A percentile compares a stretch with the other conserved stretches of the same genome.
These are phyloP conservation scores for Talaromyces islandicus DNA, from an alignment of 2,329 filamentous ascomycete genomes.

Conservation along the genomic window DNA sequence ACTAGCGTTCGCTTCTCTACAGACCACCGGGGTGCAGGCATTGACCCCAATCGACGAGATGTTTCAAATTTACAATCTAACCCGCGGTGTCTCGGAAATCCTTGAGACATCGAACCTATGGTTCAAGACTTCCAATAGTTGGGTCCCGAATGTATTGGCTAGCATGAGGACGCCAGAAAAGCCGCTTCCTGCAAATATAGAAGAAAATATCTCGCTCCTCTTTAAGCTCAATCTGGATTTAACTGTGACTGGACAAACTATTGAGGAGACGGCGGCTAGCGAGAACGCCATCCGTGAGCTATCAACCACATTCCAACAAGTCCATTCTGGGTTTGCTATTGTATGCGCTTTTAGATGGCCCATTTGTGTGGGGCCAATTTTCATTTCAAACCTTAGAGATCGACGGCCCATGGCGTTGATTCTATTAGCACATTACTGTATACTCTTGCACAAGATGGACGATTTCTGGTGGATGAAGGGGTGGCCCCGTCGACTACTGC, in stretches of 20 bases:
- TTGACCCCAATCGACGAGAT: conserved; percentile 19
- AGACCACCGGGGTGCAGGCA: conserved; percentile 12
- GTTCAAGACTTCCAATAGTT: conserved; percentile 14
- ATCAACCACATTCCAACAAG: conserved; percentile 16
- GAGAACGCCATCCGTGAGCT: conserved; percentile 18
- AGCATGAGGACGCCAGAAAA: conserved; percentile 8
- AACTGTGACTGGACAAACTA: conserved; percentile 12
- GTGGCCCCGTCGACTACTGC: conserved; percentile 61
- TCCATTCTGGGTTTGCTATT: conserved; percentile 13
- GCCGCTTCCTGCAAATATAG: conserved; percentile 15
- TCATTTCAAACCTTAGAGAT: conserved; percentile 56
- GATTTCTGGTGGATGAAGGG: conserved; percentile 63
- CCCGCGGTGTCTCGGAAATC: conserved; percentile 23
- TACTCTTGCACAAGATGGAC: conserved; percentile 56
- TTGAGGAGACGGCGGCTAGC: conserved; percentile 17
- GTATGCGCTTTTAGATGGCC: conserved; percentile 51
- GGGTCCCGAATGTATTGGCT: conserved; percentile 12
- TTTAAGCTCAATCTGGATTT: conserved; percentile 12
- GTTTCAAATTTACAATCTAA: conserved; percentile 20
- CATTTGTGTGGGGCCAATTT: conserved; percentile 59
- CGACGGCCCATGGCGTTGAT: conserved; percentile 57
- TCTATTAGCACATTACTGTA: conserved; percentile 62
- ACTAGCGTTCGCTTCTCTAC: conserved; percentile 23
- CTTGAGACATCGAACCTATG: conserved; percentile 17
- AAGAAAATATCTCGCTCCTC: conserved; percentile 7